These are phyloP conservation scores for Boechera stricta DNA, from an alignment of 345 rosid genomes.

Conservation along the genomic window DNA sequence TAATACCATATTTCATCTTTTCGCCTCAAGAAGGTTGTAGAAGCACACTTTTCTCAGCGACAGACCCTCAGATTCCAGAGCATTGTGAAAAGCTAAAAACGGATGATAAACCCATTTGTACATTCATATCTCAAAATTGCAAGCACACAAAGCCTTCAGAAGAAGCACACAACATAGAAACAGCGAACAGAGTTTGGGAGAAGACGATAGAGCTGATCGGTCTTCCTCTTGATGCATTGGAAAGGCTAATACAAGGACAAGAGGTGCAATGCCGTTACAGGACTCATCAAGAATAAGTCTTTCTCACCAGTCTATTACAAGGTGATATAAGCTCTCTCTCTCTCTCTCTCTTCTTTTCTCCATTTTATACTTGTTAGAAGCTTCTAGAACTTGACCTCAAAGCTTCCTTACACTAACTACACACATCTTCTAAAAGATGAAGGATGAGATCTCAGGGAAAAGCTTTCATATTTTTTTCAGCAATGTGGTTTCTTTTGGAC, in stretches of 20 bases:
- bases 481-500: background rate
- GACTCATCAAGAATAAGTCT: slow-evolving; percentile 22
- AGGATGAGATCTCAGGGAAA: slow-evolving; percentile 10
- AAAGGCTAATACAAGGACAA: slow-evolving; percentile 68
- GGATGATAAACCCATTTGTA: slow-evolving; percentile 72
- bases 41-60: slow-evolving; percentile 86
- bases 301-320: slow-evolving; percentile 44
- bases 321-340: background rate
- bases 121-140: slow-evolving; percentile 83
- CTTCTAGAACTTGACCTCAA: slow-evolving; percentile 13
- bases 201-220: slow-evolving; percentile 84
- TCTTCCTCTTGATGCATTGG: slow-evolving; percentile 76
- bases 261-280: slow-evolving; percentile 58
- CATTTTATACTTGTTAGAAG: slow-evolving; percentile 23
- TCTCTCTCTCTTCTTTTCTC: background rate
- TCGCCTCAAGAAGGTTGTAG: slow-evolving; percentile 87
- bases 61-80: slow-evolving; percentile 80
- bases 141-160: slow-evolving; percentile 81
- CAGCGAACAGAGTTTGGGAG: slow-evolving; percentile 74
- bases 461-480: slow-evolving; percentile 9
- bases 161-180: slow-evolving; percentile 78
- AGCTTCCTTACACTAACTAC: background rate
- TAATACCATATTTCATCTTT: slow-evolving; percentile 86
- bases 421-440: slow-evolving; percentile 26
- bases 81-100: slow-evolving; percentile 70